Percentiles rank a stretch among this genome's conserved stretches.
Evolutionary conservation across 1,139 yeast genomes (phyloP).

Genomic region (Pichiaceae sp.): DNA sequence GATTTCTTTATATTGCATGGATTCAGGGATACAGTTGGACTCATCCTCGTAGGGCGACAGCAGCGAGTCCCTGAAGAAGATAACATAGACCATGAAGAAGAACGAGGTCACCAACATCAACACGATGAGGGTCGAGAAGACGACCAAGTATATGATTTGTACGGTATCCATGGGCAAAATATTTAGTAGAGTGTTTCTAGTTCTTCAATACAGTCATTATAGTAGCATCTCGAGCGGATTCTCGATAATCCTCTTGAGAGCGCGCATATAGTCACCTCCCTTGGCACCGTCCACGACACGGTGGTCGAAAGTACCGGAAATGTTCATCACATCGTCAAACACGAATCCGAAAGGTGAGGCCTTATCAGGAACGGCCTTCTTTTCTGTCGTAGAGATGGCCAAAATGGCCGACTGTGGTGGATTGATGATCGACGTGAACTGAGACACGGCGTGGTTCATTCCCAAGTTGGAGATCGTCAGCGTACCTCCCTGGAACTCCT

Average conservation of each 20-base stretch:
- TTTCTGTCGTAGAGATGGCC: conserved; percentile 90
- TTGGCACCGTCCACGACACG: conserved; percentile 96
- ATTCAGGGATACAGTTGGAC: conserved; percentile 12
- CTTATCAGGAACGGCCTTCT: conserved; percentile 88
- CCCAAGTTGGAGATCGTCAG: conserved; percentile 97
- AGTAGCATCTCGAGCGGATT: conserved; percentile 92
- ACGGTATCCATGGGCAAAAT: conserved; percentile 9
- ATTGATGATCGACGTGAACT: conserved; percentile 94
- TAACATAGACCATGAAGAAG: conserved; percentile 11
- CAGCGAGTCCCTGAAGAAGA: conserved; percentile 12
- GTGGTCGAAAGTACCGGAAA: conserved; percentile 97
- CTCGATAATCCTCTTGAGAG: conserved; percentile 83
- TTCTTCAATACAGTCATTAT: neutral
- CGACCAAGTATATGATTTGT: conserved; percentile 14
- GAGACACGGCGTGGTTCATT: conserved; percentile 89
- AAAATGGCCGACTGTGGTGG: conserved; percentile 94
- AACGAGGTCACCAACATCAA: conserved; percentile 11
- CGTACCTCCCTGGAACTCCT: conserved; percentile 99
- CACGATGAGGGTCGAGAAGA: conserved; percentile 14
- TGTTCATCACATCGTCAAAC: conserved; percentile 82
- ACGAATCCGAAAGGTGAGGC: conserved; percentile 87
- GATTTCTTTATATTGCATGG: conserved; percentile 7
- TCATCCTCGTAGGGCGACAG: conserved; percentile 8
- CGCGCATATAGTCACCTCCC: conserved; percentile 95
- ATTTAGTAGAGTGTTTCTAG: neutral